Conservation (phyloP, 2,329 filamentous ascomycete species). For the Alternaria ethzedia region DNA sequence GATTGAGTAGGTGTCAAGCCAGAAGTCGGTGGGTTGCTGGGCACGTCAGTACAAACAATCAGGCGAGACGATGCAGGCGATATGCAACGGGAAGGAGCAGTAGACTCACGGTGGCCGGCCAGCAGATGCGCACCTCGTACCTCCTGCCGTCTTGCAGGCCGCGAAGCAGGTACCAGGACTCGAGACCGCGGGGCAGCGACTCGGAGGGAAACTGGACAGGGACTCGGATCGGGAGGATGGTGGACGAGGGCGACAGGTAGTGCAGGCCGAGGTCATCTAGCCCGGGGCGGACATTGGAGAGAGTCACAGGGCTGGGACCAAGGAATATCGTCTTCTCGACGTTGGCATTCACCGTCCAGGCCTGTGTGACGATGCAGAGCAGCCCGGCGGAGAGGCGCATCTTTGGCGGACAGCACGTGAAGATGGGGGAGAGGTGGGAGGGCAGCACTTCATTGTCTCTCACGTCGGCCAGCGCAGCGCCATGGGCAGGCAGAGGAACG, state of each 20-base stretch:
- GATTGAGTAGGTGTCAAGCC: conserved; percentile 69
- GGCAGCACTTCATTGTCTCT: conserved; percentile 7
- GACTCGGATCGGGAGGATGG: conserved; percentile 68
- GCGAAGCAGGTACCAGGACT: conserved; percentile 81
- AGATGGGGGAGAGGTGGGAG: not conserved
- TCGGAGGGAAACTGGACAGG: conserved; percentile 70
- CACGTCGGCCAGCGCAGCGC: conserved; percentile 19
- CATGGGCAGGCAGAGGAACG: conserved; percentile 7
- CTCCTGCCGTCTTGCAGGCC: conserved; percentile 72
- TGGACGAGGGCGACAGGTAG: conserved; percentile 62
- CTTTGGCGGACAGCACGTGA: conserved; percentile 27
- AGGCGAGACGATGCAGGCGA: not conserved
- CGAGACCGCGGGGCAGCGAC: conserved; percentile 60
- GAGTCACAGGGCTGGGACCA: conserved; percentile 65
- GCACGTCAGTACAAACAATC: conserved; percentile 22
- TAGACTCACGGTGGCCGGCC: conserved; percentile 81
- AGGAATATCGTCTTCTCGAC: conserved; percentile 91
- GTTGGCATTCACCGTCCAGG: conserved; percentile 66
- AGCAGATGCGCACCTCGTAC: conserved; percentile 93
- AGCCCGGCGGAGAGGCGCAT: conserved; percentile 43
- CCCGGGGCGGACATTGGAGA: conserved; percentile 63
- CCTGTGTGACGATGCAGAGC: conserved; percentile 41
- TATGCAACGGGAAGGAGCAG: not conserved
- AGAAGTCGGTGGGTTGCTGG: conserved; percentile 87
- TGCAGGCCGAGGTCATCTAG: conserved; percentile 68